Base-by-base conservation (phyloP, 139 green algal genomes). In the Asterochloris erici region DNA sequence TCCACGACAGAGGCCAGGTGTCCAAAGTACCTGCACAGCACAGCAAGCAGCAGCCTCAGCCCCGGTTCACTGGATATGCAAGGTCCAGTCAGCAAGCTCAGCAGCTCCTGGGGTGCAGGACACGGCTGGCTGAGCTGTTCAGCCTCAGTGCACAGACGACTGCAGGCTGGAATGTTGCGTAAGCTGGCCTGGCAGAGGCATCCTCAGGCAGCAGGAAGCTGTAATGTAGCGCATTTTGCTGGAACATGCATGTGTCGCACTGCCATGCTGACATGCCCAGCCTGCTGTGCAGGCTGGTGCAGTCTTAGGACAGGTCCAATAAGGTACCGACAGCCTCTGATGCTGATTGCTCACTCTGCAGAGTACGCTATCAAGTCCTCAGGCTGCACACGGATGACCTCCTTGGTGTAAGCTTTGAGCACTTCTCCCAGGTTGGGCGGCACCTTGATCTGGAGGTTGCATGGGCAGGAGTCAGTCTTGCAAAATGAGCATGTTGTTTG, bases 391-490 rank as follows among this genome's bases (percentile, higher is more conserved):
- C 91, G 86, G 71, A 96, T 94, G 61, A 95, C 92, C 77, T 96
- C 92, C 79, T 96, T 96, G 0, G 92, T 95, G 83, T 93, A 96
- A 1, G 90, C 89, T 84, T 95, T 96, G 19, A 96, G 79, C 0
- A 95, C 85, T 62, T 95, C 93, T 63, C 90, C 90, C 27, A 96
- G 73, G 82, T 95, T 89, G 21, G 88, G 83, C 0, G 92, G 92
- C 11, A 96, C 90, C 12, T 90, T 88, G 81, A 96, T 96, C 91
- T 96, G 89, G 78, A 82, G 73, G 71, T 74, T 71, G 76, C 74
- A 87, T 80, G 83, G 85, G 66, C 82, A 81, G 26, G 83, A 81
- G 60, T 86, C 79, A 28, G 79, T n/a, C 26, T 85, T 73, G 17
- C 24, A 47, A 69, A 14, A 47, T n/a, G 54, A 1, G 0, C 0